Evolutionary conservation across 192 early-diverging fungal species (phyloP), one percentile per base, ranked within the genome.

Genomic region (Helicostylum pulchrum): DNA sequence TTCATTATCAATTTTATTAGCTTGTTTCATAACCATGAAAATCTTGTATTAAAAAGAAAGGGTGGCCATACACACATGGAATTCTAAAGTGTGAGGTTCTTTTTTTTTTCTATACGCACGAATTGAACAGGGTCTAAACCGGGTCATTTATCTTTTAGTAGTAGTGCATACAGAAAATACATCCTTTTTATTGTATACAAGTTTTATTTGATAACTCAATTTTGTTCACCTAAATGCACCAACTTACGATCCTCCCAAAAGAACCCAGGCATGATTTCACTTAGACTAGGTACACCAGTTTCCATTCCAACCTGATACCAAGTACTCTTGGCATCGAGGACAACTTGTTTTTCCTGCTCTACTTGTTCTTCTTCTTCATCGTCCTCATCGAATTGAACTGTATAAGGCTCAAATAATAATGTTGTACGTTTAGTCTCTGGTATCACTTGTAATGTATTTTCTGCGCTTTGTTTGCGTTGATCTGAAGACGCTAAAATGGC

Each of bases 281-380:
- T 59, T 19, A 45, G 39, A 45, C 43, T 45, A 11, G 57, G 43
- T 12, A 64, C 39, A 64, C 47, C 62, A 17, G 34, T 10, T 26
- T 64, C 62, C 62, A 64, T 64, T 3, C 62, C 62, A 0, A 64
- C 51, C 12, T 64, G 51, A 54, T 64, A 64, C 62, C 62, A 64
- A 2, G 62, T 17, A 53, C 15, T 53, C 7, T 26, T 20, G 1
- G 3, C 21, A 7, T 10, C 21, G 0, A 10, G 30, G 30, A 11
- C 20, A 23, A 20, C 4, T n/a, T 43, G 20, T 15, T 39, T 12
- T 26, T 21, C 39, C 11, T 23, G n/a, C n/a, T n/a, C n/a, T n/a
- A n/a, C 12, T 6, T 21, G 19, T 11, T n/a, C 26, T 32, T 56
- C 34, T 39, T 39, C 34, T 11, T 58, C 3, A 0, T 43, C 39